These are phyloP conservation scores for Oryza coarctata DNA, from an alignment of 176 grass and related monocot species.

Conservation along the genomic window DNA sequence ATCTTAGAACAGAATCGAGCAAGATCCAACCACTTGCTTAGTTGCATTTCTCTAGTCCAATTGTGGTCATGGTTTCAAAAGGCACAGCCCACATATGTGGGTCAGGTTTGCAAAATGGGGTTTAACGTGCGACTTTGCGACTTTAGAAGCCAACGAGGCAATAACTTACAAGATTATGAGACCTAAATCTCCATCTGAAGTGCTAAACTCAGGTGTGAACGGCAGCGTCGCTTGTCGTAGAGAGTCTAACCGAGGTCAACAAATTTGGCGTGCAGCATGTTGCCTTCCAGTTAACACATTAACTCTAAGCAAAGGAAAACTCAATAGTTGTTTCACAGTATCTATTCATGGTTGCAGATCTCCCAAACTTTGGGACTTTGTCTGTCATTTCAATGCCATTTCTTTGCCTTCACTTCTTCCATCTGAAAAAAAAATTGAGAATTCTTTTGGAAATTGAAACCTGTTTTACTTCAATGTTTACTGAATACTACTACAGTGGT, in stretches of 20 bases:
- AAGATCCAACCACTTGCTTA: constrained; percentile 32
- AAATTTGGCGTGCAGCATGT: constrained; percentile 43
- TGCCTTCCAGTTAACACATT: constrained; percentile 5
- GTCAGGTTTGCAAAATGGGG: constrained; percentile 13
- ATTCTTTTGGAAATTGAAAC: neutral
- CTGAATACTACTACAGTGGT: too few relatives aligned
- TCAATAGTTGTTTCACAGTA: neutral
- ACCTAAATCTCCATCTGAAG: constrained; percentile 1
- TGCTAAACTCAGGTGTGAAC: constrained; percentile 41
- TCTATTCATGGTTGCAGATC: constrained; percentile 23
- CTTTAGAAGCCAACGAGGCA: neutral
- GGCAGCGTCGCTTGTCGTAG: neutral
- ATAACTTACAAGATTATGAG: neutral
- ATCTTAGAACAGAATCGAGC: constrained; percentile 11
- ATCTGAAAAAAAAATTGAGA: neutral
- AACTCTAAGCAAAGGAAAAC: constrained; percentile 23
- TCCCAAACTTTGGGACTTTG: constrained; percentile 33
- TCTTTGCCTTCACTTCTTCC: neutral
- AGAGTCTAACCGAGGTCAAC: constrained; percentile 32
- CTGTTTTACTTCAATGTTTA: neutral
- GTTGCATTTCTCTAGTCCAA: constrained; percentile 17
- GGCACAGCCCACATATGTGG: constrained; percentile 16
- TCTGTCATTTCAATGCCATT: neutral
- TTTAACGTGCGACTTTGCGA: neutral
- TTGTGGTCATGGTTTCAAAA: constrained; percentile 26